Base-by-base conservation (phyloP, 2,329 filamentous ascomycete genomes). In the Sporothrix inflata region DNA sequence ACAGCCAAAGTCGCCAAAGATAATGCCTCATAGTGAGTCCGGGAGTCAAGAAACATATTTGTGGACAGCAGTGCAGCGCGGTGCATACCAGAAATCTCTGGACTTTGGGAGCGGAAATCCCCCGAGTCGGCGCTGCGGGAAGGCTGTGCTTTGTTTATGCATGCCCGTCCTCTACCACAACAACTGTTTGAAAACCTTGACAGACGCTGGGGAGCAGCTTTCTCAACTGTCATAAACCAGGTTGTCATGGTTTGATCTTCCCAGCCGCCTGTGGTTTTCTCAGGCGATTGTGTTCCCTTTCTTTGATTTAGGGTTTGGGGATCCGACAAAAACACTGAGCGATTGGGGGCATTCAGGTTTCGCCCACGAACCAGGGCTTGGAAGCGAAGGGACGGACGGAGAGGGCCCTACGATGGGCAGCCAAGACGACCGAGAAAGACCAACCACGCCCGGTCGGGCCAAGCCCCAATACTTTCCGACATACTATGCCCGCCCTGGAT, bases 91-190 rank as follows among this genome's bases (percentile, higher is more conserved):
- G 16, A 51, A 4, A 49, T 65, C 61, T n/a, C 14, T 30, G 7
- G 21, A 60, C 67, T 47, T 57, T 70, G 51, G 51, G 21, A 16
- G 34, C 12, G 40, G 27, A 55, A 69, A 57, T 45, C 47, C 19
- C n/a, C 30, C 49, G 49, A 60, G 14, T 53, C 21, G 47, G 27
- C 30, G 14, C 4, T 27, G 38, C 30, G 60, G 34, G 45, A 69
- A 51, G 67, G 68, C 68, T 70, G 68, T 61, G 53, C 38, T 70
- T 49, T 34, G 16, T 47, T 61, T 49, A 70, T 61, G 53, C 51
- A 45, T 38, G 12, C 67, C 67, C 34, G 19, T 27, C 49, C 51
- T 19, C 21, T 19, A 42, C 38, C 60, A 24, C 11, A 19, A 30
- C 55, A 49, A 6, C 30, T 34, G 30, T 34, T 34, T 51, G 21